Percentiles rank a stretch among this genome's conserved stretches.
These are phyloP conservation scores for Bifiguratus adelaidae DNA, from an alignment of 192 early-diverging fungal genomes.

Conservation along the genomic window DNA sequence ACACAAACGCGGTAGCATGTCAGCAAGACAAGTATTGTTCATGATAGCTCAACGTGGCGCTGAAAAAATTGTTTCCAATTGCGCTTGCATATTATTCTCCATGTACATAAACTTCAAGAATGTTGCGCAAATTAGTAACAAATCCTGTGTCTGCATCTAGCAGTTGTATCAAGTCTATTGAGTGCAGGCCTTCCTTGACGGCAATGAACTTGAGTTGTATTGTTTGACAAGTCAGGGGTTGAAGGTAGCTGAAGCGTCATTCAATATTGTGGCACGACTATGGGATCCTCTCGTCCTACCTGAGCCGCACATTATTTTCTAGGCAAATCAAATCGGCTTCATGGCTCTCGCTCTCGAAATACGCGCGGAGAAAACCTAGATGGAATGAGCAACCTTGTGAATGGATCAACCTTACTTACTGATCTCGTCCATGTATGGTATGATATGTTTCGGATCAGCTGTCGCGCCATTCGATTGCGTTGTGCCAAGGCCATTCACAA, in stretches of 20 bases:
- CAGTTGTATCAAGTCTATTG: conserved; percentile 42
- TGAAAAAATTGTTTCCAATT: too few species aligned
- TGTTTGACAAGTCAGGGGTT: conserved; percentile 43
- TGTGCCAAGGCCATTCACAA: background rate
- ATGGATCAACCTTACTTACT: conserved; percentile 11
- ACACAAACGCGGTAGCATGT: too few species aligned
- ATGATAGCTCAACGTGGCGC: too few species aligned
- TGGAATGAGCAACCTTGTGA: too few species aligned
- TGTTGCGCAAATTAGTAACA: conserved; percentile 41
- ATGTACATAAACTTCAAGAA: conserved; percentile 23
- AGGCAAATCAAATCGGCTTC: conserved; percentile 48
- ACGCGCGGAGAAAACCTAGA: conserved; percentile 33
- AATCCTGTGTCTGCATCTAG: conserved; percentile 52
- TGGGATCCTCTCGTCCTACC: conserved; percentile 25
- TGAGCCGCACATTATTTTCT: conserved; percentile 46
- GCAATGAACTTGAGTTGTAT: conserved; percentile 45
- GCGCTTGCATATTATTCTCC: too few species aligned
- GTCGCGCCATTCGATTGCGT: too few species aligned
- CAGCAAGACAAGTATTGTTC: too few species aligned
- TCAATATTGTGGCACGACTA: too few species aligned
- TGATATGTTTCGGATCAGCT: conserved; percentile 33
- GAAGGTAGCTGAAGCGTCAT: conserved; percentile 24
- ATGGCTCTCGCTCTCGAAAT: conserved; percentile 43
- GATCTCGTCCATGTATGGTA: conserved; percentile 45
- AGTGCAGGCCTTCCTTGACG: conserved; percentile 41